Base-by-base conservation (phyloP, 495 filamentous ascomycete genomes). In the Penicillium bovifimosum region DNA sequence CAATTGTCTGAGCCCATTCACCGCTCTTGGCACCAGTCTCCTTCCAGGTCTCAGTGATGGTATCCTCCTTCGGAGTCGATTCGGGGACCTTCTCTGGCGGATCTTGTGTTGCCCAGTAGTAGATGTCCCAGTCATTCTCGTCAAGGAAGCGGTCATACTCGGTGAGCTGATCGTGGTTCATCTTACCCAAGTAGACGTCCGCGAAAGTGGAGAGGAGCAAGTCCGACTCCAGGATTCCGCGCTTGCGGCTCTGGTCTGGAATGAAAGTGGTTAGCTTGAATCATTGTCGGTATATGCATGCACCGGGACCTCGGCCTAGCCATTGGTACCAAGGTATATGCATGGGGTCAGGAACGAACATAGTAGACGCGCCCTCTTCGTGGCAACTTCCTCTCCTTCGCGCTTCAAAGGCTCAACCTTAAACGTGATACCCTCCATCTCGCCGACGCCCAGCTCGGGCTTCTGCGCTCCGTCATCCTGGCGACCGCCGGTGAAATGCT, bases 41-140 rank as follows among this genome's bases (percentile, higher is more conserved):
- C 58, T 76, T 76, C 77, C 77, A 80, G 24, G 66, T 76, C 53
- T 80, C 77, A n/a, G 77, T 79, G 36, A 71, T 61, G 5, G 72
- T 73, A 45, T 75, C 75, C 52, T 76, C 65, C 28, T 69, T 63
- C 40, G 62, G 58, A 11, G 65, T 36, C 8, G 66, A 52, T 32
- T 52, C 78, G 1, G 75, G 58, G 1, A 48, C 10, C 0, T 48
- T 34, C 24, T 48, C 46, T 1, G 81, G 74, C 6, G 87, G 80
- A 56, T 87, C 83, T 67, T 98, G 95, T n/a, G 95, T 98, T 0
- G 90, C 89, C 93, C 93, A 98, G 79, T 98, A 98, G 76, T 98
- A 98, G 53, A 98, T 97, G 67, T 98, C 93, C 93, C 93, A 98
- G 70, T 98, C 93, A 66, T 97, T 97, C 70, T 98, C 93, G 73